These are phyloP conservation scores for Panaeolus cyanescens DNA, from an alignment of 768 basidiomycete species.

Conservation along the genomic window DNA sequence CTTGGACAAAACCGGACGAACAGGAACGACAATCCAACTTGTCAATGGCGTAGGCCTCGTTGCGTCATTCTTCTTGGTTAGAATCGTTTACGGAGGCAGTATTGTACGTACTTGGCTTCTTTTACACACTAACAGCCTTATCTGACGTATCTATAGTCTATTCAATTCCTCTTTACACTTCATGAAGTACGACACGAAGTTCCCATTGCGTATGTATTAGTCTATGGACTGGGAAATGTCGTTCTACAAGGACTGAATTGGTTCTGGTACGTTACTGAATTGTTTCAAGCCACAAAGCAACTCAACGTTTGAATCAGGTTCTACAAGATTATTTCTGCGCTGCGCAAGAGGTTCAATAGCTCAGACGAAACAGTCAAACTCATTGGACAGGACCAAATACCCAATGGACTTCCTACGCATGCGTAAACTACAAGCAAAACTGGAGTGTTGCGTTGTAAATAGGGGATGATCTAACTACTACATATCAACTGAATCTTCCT, in stretches of 20 bases:
- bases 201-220: slow-evolving; percentile 47
- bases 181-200: slow-evolving; percentile 55
- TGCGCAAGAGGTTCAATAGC: slow-evolving; percentile 60
- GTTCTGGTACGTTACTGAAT: slow-evolving; percentile 59
- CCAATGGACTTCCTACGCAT: not conserved
- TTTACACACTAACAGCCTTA: not conserved
- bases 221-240: slow-evolving; percentile 62
- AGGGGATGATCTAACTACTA: not conserved
- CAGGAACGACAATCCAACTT: slow-evolving; percentile 67
- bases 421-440: not conserved
- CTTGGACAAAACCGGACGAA: slow-evolving; percentile 74
- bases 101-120: slow-evolving; percentile 34
- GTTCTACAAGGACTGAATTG: slow-evolving; percentile 74
- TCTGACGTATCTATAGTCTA: slow-evolving; percentile 45
- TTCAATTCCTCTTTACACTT: slow-evolving; percentile 65
- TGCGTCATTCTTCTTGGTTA: slow-evolving; percentile 64
- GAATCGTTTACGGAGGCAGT: slow-evolving; percentile 70
- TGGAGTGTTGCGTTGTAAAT: not conserved
- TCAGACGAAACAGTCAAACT: slow-evolving; percentile 20
- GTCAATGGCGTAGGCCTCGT: slow-evolving; percentile 74
- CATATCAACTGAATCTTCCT: not conserved
- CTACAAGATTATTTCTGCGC: slow-evolving; percentile 67
- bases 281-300: not conserved
- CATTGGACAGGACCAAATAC: slow-evolving; percentile 15
- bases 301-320: slow-evolving; percentile 48